Conservation (phyloP, 495 filamentous ascomycete genomes). For the Wilcoxina mikolae region DNA sequence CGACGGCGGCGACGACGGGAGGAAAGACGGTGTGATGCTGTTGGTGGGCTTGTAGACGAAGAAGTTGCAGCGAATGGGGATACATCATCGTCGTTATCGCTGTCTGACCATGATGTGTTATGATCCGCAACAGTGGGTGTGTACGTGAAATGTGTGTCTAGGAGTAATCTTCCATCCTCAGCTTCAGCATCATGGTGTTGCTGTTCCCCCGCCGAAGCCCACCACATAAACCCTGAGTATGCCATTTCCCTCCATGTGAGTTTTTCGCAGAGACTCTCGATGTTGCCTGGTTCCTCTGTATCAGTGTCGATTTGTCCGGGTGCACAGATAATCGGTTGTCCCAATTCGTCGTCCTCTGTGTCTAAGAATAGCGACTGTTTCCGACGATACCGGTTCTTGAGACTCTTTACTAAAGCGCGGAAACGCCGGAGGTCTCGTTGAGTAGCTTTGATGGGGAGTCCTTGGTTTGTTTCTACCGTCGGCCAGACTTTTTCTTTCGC, state of each 20-base stretch:
- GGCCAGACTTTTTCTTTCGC: conserved; percentile 53
- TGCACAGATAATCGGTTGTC: conserved; percentile 3
- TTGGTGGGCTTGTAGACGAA: conserved; percentile 14
- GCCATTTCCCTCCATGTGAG: conserved; percentile 79
- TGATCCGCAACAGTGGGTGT: conserved; percentile 23
- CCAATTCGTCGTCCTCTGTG: conserved; percentile 26
- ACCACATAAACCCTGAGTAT: conserved; percentile 92
- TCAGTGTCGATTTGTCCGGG: conserved; percentile 18
- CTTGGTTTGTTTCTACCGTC: conserved; percentile 41
- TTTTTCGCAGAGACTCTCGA: conserved; percentile 25
- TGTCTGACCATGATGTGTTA: conserved; percentile 23
- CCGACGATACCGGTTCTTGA: conserved; percentile 3
- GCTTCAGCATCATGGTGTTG: conserved; percentile 35
- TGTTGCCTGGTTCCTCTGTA: conserved; percentile 19
- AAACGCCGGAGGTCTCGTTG: conserved; percentile 80
- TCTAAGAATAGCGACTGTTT: conserved; percentile 4
- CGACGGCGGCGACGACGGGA: neutral
- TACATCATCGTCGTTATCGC: neutral
- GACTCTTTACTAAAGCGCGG: conserved; percentile 49
- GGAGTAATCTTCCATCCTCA: conserved; percentile 18
- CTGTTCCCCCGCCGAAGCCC: conserved; percentile 88
- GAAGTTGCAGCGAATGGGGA: neutral
- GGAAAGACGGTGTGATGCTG: no score
- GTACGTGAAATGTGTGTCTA: conserved; percentile 11
- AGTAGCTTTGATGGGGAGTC: conserved; percentile 55